Evolutionary conservation across 495 filamentous ascomycete genomes (phyloP), one percentile per base, ranked within the genome.

Genomic region (Penicillium parvum): DNA sequence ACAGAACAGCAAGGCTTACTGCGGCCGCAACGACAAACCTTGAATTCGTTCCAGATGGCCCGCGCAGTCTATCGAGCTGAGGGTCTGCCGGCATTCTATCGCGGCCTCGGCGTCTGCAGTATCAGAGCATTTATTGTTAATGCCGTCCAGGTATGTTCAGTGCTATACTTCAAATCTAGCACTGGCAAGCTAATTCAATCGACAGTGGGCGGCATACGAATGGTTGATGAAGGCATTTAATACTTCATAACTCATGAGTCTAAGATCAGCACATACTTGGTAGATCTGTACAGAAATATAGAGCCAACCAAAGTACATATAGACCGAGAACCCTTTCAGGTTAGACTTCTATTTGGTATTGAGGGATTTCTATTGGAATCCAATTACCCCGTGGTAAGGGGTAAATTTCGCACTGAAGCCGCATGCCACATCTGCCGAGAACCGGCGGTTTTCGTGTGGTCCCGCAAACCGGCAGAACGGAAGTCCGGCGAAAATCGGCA

Each of bases 71-170:
- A 90, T 50, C 64, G 57, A 34, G 64, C 65, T 15, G 85, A 83
- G 32, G 89, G 90, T 5, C 15, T 73, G 10, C 58, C 63, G 29
- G 75, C 79, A 2, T 95, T 96, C 67, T 94, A 87, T 55, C 71
- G 82, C 22, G 90, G 90, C 1, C 63, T 96, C 30, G 76, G 76
- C 0, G 69, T 90, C 36, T 96, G 90, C 61, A 90, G 84, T 61
- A 62, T 80, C 2, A 67, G 90, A 49, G 90, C 90, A 5, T 96
- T 95, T 55, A 65, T 95, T 28, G 90, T 95, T 38, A 91, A 95
- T 68, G 73, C 75, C 19, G 71, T 74, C 22, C 75, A 76, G 63
- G 75, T 78, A 64, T 44, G 69, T 37, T 48, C 11, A 29, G 7
- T 15, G 0, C 15, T 23, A 9, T 20, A n/a, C 37, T 17, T 9